A percentile compares a stretch with the other conserved stretches of the same genome.
These are phyloP conservation scores for Cenococcum geophilum DNA, from an alignment of 495 filamentous ascomycete genomes.

Conservation along the genomic window DNA sequence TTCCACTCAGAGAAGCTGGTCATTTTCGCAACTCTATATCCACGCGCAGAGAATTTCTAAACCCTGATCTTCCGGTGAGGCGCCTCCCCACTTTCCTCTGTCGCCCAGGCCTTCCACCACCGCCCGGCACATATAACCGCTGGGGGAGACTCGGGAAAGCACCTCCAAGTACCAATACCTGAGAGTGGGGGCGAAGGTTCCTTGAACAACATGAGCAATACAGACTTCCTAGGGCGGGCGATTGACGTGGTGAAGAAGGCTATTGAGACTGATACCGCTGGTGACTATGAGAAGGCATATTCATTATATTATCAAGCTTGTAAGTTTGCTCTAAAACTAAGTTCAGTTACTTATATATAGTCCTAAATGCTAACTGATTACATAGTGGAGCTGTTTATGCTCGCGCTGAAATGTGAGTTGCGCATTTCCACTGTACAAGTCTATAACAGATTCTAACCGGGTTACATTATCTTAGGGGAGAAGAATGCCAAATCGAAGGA, in stretches of 20 bases:
- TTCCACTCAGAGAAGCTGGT: no score
- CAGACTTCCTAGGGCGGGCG: slow-evolving; percentile 90
- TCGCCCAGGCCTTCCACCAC: background rate
- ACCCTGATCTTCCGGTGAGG: background rate
- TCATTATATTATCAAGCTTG: slow-evolving; percentile 81
- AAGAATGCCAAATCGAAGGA: slow-evolving; percentile 95
- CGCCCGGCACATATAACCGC: background rate
- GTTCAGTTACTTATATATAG: background rate
- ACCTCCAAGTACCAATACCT: background rate
- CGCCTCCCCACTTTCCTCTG: background rate
- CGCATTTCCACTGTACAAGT: background rate
- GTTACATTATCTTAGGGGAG: slow-evolving; percentile 48
- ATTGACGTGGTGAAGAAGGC: slow-evolving; percentile 95
- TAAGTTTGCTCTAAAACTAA: slow-evolving; percentile 28
- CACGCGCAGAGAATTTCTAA: background rate
- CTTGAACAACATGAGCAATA: slow-evolving; percentile 72
- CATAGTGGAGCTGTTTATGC: slow-evolving; percentile 83
- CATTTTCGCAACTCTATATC: background rate
- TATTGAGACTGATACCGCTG: slow-evolving; percentile 91
- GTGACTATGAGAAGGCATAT: slow-evolving; percentile 94
- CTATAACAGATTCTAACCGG: background rate
- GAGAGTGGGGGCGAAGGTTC: background rate
- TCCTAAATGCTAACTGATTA: slow-evolving; percentile 13
- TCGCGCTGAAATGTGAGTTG: slow-evolving; percentile 73
- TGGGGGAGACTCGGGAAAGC: slow-evolving; percentile 3